These are phyloP conservation scores for Globisporangium spiculum DNA, from an alignment of 352 stramenopile genomes.

Conservation along the genomic window DNA sequence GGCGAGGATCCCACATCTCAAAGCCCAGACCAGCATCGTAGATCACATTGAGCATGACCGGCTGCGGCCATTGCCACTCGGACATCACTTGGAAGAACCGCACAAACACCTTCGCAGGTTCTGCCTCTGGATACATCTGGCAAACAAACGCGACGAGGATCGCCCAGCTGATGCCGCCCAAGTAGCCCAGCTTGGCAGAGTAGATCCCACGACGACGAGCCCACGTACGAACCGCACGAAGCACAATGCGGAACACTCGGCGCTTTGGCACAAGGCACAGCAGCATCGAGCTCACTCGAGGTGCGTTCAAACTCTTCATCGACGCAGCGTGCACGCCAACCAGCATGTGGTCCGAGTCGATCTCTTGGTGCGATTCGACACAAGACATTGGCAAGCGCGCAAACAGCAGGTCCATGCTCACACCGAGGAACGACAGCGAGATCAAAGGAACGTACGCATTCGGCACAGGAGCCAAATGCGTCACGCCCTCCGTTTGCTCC, in stretches of 20 bases:
- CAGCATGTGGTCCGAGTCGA: conserved; percentile 87
- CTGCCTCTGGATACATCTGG: conserved; percentile 80
- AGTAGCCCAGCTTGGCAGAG: conserved; percentile 95
- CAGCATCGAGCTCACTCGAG: conserved; percentile 95
- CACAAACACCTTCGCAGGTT: conserved; percentile 72
- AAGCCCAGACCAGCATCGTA: conserved; percentile 79
- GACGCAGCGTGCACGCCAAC: conserved; percentile 91
- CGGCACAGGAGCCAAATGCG: conserved; percentile 75
- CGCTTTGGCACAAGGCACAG: conserved; percentile 89
- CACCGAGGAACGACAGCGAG: conserved; percentile 84
- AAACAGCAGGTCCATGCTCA: conserved; percentile 93
- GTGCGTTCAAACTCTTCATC: conserved; percentile 94
- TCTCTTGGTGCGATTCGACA: conserved; percentile 73
- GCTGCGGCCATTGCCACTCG: conserved; percentile 80
- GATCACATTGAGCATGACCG: conserved; percentile 84
- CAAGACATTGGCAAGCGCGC: conserved; percentile 59
- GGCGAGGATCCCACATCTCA: conserved; percentile 87
- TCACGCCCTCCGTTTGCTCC: conserved; percentile 59
- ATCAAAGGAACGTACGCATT: conserved; percentile 93
- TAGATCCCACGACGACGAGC: conserved; percentile 93
- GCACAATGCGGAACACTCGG: conserved; percentile 85
- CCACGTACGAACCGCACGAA: conserved; percentile 75
- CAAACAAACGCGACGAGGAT: conserved; percentile 96
- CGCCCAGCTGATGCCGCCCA: conserved; percentile 98
- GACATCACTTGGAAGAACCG: conserved; percentile 85